Conservation (phyloP, 352 stramenopile genomes). For the Globisporangium carolinianum region DNA sequence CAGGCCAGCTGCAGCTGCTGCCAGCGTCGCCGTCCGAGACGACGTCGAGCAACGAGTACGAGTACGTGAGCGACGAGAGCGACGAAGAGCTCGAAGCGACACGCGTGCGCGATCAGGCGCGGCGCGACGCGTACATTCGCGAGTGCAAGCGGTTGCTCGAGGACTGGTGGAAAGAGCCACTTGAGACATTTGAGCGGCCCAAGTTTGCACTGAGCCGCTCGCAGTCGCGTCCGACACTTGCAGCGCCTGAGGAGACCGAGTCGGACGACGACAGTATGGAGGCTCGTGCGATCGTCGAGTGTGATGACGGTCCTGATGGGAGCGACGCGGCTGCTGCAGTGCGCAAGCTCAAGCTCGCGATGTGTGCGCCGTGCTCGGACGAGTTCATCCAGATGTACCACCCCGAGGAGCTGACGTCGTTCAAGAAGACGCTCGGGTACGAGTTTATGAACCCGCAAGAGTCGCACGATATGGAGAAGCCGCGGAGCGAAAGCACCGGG, state of each 20-base stretch:
- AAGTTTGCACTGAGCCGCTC: constrained; percentile 17
- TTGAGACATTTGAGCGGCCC: constrained; percentile 63
- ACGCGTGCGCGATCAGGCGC: constrained; percentile 30
- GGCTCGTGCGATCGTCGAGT: constrained; percentile 3
- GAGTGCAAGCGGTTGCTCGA: constrained; percentile 69
- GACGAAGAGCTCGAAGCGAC: constrained; percentile 16
- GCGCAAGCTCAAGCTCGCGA: constrained; percentile 5
- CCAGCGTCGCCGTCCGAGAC: constrained; percentile 6
- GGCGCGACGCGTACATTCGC: constrained; percentile 68
- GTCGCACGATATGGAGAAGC: constrained; percentile 44
- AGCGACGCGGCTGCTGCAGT: background rate
- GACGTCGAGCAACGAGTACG: constrained; percentile 17
- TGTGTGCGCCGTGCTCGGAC: constrained; percentile 38
- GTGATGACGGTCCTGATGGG: background rate
- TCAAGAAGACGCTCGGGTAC: constrained; percentile 80
- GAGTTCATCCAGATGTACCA: constrained; percentile 84
- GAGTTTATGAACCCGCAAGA: constrained; percentile 86
- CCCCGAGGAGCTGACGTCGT: constrained; percentile 78
- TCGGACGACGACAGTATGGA: constrained; percentile 8
- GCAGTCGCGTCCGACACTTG: constrained; percentile 8
- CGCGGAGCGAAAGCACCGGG: constrained; percentile 31
- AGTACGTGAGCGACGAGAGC: constrained; percentile 16
- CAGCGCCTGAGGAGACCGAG: constrained; percentile 9
- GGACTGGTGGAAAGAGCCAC: constrained; percentile 84
- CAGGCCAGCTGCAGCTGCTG: background rate